Evolutionary conservation across 2,329 filamentous ascomycete species (phyloP), one percentile per base, ranked within the genome.

Genomic region (Tolypocladium capitatum): DNA sequence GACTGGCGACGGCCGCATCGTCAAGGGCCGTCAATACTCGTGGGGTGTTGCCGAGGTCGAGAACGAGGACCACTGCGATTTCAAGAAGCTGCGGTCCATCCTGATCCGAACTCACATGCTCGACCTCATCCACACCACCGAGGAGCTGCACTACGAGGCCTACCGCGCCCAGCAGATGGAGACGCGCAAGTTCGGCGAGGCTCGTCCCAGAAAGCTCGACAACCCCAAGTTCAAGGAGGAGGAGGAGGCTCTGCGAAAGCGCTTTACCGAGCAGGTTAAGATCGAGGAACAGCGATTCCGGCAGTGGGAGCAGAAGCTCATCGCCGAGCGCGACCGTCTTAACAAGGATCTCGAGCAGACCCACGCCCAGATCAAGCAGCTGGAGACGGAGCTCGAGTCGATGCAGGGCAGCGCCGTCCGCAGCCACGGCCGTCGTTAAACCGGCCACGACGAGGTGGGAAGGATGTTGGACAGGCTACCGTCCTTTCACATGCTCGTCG

Each of bases 151-250:
- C 78, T 98, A 98, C 75, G 92, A 98, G 72, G 91, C 88, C 52
- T 98, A 98, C 78, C 91, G 92, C 61, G 92, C 92, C 48, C 88
- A 94, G 71, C 94, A 98, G 73, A 98, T 98, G 92, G 92, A 98
- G 78, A 98, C 92, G 45, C 83, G 92, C 73, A 98, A 98, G 74
- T 97, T 98, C 60, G 92, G 92, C 70, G 94, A 98, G 75, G 91
- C 90, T 51, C 83, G 91, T 57, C 92, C 92, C 59, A 80, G 91
- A 71, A 98, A 98, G 81, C 78, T 98, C 60, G 92, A 98, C 75
- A 98, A 98, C 78, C 92, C 92, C 73, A 98, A 98, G 78, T 98
- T 97, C 81, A 98, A 98, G 81, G 92, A 98, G 69, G 92, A 98
- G 72, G 92, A 98, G 67, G 92, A 98, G 78, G 86, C 87, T 53